Conservation (phyloP, 2,329 filamentous ascomycete species). For the Ascochyta rabiei region DNA sequence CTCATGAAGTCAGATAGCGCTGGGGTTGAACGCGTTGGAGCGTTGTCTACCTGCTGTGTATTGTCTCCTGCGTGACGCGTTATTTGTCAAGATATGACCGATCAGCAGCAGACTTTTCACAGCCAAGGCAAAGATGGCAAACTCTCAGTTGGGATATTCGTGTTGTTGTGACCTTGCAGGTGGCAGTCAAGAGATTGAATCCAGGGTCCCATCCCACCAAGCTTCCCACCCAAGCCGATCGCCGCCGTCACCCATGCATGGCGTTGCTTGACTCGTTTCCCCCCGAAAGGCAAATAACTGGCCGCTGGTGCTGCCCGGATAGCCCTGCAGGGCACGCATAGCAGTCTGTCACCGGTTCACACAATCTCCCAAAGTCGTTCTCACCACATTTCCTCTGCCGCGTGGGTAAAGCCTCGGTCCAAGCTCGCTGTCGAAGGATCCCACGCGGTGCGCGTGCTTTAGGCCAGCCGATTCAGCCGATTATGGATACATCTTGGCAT, state of each 20-base stretch:
- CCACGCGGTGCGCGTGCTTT: slow-evolving; percentile 10
- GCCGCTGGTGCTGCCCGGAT: neutral
- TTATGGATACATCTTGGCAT: slow-evolving; percentile 17
- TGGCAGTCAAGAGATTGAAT: slow-evolving; percentile 8
- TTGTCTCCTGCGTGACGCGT: too few species aligned
- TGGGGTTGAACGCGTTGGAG: too few species aligned
- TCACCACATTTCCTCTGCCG: neutral
- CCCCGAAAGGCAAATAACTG: neutral
- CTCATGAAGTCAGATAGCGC: too few species aligned
- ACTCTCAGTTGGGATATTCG: slow-evolving; percentile 6
- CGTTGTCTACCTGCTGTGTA: too few species aligned
- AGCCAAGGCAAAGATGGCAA: neutral
- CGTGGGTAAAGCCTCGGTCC: slow-evolving; percentile 6
- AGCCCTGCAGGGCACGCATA: neutral
- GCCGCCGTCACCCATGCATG: slow-evolving; percentile 25
- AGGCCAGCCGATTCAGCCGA: slow-evolving; percentile 17
- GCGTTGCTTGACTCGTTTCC: slow-evolving; percentile 30
- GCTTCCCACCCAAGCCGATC: slow-evolving; percentile 27
- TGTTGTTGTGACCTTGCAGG: neutral
- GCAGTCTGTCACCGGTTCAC: neutral
- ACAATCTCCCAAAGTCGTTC: neutral
- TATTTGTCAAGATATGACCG: neutral
- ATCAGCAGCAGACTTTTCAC: slow-evolving; percentile 1
- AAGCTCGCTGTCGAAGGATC: slow-evolving; percentile 13
- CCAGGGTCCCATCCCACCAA: slow-evolving; percentile 29